Evolutionary conservation across 163 green algal genomes (phyloP).

Genomic region (Scenedesmus sp.): DNA sequence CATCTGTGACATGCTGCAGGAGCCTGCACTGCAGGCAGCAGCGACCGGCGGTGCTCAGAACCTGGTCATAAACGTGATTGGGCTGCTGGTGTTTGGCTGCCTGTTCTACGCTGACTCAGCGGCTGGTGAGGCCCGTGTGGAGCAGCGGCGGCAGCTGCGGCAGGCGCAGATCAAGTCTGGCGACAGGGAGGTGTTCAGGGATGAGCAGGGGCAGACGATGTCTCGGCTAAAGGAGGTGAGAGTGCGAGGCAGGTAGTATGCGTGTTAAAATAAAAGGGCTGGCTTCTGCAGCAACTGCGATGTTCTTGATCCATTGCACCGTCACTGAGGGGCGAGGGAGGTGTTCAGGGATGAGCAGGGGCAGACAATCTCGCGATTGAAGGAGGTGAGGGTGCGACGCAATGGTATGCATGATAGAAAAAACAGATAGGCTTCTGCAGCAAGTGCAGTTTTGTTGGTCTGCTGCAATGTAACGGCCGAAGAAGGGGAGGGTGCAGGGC

Average conservation of each 20-base stretch:
- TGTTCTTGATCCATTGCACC: not conserved
- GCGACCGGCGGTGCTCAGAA: slow-evolving; percentile 30
- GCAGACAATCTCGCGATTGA: slow-evolving; percentile 70
- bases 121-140: slow-evolving; percentile 49
- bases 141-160: slow-evolving; percentile 58
- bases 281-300: not conserved
- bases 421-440: not conserved
- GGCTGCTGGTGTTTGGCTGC: slow-evolving; percentile 46
- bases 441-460: not conserved
- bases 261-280: not conserved
- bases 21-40: slow-evolving; percentile 37
- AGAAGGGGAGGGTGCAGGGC: no score
- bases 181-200: slow-evolving; percentile 71
- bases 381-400: slow-evolving; percentile 52
- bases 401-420: not conserved
- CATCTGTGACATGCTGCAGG: slow-evolving; percentile 20
- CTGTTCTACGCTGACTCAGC: slow-evolving; percentile 57
- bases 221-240: slow-evolving; percentile 66
- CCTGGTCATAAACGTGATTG: slow-evolving; percentile 57
- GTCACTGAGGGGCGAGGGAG: slow-evolving; percentile 48
- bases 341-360: slow-evolving; percentile 72
- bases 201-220: slow-evolving; percentile 74
- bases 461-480: no score
- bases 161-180: slow-evolving; percentile 69
- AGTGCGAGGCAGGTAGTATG: not conserved